Percentiles rank a stretch among this genome's conserved stretches.
These are phyloP conservation scores for Globisporangium barbulae DNA, from an alignment of 352 stramenopile species.

Conservation along the genomic window DNA sequence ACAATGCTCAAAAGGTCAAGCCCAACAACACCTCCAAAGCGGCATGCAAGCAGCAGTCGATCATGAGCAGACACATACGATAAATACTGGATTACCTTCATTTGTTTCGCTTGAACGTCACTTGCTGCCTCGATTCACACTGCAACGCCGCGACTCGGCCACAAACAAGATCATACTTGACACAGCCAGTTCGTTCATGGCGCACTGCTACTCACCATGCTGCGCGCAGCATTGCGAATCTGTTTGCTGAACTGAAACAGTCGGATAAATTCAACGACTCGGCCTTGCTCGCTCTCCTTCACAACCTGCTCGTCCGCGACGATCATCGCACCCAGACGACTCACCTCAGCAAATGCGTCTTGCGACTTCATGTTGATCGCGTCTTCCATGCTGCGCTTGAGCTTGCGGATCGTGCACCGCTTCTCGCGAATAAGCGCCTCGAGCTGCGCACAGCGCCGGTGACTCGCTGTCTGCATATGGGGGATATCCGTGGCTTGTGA, in stretches of 20 bases:
- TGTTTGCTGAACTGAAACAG: conserved; percentile 53
- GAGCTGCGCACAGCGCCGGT: conserved; percentile 43
- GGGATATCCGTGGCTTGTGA: conserved; percentile 36
- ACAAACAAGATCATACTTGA: neutral
- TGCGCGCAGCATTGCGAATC: conserved; percentile 38
- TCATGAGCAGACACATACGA: neutral
- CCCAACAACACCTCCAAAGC: neutral
- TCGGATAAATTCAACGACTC: conserved; percentile 39
- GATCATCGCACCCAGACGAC: conserved; percentile 48
- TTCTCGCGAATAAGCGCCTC: conserved; percentile 42
- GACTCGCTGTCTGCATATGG: conserved; percentile 39
- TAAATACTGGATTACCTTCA: neutral
- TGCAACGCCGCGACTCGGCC: neutral
- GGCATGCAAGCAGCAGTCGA: neutral
- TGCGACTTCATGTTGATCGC: conserved; percentile 53
- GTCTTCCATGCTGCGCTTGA: conserved; percentile 56
- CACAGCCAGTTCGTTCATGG: neutral
- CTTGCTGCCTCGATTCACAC: neutral
- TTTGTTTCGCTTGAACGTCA: neutral
- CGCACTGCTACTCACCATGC: conserved; percentile 20
- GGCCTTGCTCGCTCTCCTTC: conserved; percentile 39
- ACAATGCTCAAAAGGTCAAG: no score
- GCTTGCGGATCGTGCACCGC: conserved; percentile 23
- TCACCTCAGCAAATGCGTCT: conserved; percentile 47
- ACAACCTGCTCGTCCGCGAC: conserved; percentile 34